Evolutionary conservation across 228 moss, liverwort and hornwort genomes (phyloP), one percentile per base, ranked within the genome.

Genomic region (Sphagnum fallax): DNA sequence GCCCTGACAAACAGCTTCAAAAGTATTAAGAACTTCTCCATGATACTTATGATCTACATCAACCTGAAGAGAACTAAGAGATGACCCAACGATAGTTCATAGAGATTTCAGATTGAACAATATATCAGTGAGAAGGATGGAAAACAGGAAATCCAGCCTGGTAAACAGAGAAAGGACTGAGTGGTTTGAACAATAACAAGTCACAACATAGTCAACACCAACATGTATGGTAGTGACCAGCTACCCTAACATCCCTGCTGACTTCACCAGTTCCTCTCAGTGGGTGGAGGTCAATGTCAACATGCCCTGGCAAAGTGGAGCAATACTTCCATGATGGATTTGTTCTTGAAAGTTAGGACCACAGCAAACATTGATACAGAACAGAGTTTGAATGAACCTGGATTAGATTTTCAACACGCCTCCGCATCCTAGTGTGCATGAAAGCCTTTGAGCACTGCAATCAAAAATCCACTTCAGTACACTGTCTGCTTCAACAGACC

Each of bases 351-450:
- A 64, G 47, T 15, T n/a, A 9, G 13, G 10, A 64, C 15, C 9
- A 11, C 7, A 50, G 47, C 8, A 12, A 66, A 32, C 52, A 50
- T 6, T 8, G 10, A 5, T 7, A 10, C 51, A 8, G 50, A 51
- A 67, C 18, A 15, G 10, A 4, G 32, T 48, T 67, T 14, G 6
- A n/a, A 6, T 67, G 60, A 66, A 90, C 94, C 91, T 90, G 90
- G 73, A 90, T 95, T 67, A 95, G 83, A 12, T 90, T 84, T 72
- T 95, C 83, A 63, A 95, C 95, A 49, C 98, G 93, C 74, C 98
- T 84, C 71, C 98, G 80, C 98, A 98, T 98, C 76, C 98, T 77
- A 49, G 92, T 98, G 70, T 98, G 98, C 98, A 98, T 98, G 67
- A 98, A 98, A 16, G 94, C 98, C 77, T 98, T 98, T 8, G 98